phyloP scores from a whole-genome alignment of 2,329 filamentous ascomycete genomes.

The Neofusicoccum cordaticola region DNA sequence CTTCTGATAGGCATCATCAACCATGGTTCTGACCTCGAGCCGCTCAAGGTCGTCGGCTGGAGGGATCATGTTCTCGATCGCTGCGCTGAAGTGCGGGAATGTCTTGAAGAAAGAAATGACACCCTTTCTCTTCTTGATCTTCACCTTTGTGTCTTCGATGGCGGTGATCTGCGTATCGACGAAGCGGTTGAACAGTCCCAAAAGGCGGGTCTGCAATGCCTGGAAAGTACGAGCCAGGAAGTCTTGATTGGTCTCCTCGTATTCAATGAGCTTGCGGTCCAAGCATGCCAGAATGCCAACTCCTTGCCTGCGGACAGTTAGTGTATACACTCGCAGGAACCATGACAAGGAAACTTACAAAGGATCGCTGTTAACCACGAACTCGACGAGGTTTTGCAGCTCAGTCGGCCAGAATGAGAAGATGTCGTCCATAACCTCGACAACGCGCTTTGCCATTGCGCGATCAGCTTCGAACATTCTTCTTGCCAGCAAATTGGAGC shows the following conservation, averaged over 20 bases:
- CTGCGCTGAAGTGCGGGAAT: constrained; percentile 81
- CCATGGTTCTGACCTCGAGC: constrained; percentile 67
- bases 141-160: constrained; percentile 97
- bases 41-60: constrained; percentile 43
- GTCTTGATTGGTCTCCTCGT: constrained; percentile 90
- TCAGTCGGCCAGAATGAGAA: constrained; percentile 80
- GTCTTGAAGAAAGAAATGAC: constrained; percentile 93
- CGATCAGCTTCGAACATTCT: constrained; percentile 86
- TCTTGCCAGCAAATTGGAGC: constrained; percentile 69
- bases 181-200: constrained; percentile 78
- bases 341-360: constrained; percentile 58
- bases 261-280: constrained; percentile 73
- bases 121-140: constrained; percentile 97
- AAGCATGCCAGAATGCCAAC: constrained; percentile 80
- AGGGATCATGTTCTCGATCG: constrained; percentile 79
- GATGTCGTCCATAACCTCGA: constrained; percentile 84
- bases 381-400: constrained; percentile 76
- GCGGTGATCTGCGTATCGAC: constrained; percentile 92
- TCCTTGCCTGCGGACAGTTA: constrained; percentile 64
- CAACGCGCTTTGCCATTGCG: constrained; percentile 76
- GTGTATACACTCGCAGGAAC: constrained; percentile 7
- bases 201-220: constrained; percentile 72
- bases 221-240: constrained; percentile 78
- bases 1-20: constrained; percentile 84
- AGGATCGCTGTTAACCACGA: constrained; percentile 76